Base-by-base conservation (phyloP, 2,329 filamentous ascomycete genomes). In the Aspergillus costaricaensis region DNA sequence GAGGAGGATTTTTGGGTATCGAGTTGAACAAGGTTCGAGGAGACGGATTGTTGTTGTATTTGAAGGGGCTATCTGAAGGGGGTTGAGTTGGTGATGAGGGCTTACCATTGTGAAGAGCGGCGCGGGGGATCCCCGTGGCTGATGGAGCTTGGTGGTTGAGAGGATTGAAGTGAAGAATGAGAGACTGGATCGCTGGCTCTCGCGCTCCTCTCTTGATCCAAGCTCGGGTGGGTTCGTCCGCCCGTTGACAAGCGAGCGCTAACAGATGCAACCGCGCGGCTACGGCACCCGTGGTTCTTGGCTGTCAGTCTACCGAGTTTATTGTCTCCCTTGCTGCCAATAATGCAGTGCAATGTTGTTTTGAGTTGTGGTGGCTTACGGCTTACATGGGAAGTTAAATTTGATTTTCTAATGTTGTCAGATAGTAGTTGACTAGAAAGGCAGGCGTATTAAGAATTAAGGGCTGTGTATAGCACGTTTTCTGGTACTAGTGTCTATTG, bases 71-170 rank as follows among this genome's bases (percentile, higher is more conserved):
- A 17, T 41, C 7, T 14, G 51, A 17, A 10, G 15, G 17, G 9
- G 25, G 4, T 19, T 12, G 12, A 27, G 30, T 25, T 53, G 17
- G 12, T 9, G 30, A 9, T 30, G 38, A n/a, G 2, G 10, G 58
- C 72, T 66, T 61, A 74, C 73, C 73, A 75, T 75, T 54, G 52
- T 73, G 64, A 67, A 56, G 39, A 57, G 56, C 56, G 64, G 65
- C 59, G 61, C 60, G 58, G 60, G 61, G 58, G 60, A 57, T 60
- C 59, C 57, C 63, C 44, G 51, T 57, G 54, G 21, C 36, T 53
- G 57, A 51, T 62, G 39, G 56, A 60, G 57, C 58, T 62, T 52
- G 10, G 62, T 64, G 62, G 61, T 63, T 67, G 57, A 55, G 61
- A 56, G 61, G 62, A 58, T 59, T 36, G 61, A 65, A 64, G 51